Evolutionary conservation across 2,329 filamentous ascomycete genomes (phyloP).

Genomic region (Diaporthe australafricana): DNA sequence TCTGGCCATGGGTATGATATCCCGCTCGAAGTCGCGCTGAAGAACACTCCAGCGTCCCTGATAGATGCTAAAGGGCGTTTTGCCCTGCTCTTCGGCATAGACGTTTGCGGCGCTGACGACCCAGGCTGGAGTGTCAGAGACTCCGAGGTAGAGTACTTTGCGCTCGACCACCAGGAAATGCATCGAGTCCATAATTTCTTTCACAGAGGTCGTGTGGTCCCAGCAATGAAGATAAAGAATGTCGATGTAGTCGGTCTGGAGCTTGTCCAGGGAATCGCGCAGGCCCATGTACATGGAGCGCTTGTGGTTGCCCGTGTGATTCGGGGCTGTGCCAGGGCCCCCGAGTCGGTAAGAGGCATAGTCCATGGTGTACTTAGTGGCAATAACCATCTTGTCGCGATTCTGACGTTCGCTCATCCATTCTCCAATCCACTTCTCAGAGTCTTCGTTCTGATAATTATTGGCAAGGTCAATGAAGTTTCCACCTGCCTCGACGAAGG

Average conservation of each 20-base stretch:
- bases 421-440: slow-evolving; percentile 75
- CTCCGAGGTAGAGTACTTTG: slow-evolving; percentile 76
- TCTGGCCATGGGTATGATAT: slow-evolving; percentile 42
- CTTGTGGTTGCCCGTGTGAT: slow-evolving; percentile 22
- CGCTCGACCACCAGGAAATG: slow-evolving; percentile 69
- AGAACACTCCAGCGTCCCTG: slow-evolving; percentile 72
- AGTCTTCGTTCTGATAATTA: slow-evolving; percentile 73
- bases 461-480: slow-evolving; percentile 81
- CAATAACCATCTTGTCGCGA: slow-evolving; percentile 74
- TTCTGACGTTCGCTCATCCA: slow-evolving; percentile 75
- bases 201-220: slow-evolving; percentile 74
- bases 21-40: slow-evolving; percentile 40
- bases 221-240: slow-evolving; percentile 72
- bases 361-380: slow-evolving; percentile 72
- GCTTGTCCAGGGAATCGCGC: slow-evolving; percentile 13
- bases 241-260: slow-evolving; percentile 19
- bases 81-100: slow-evolving; percentile 77
- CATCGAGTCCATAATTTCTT: slow-evolving; percentile 76
- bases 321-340: neutral
- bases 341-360: slow-evolving; percentile 54
- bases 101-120: slow-evolving; percentile 67
- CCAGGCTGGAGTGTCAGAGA: slow-evolving; percentile 44
- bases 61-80: slow-evolving; percentile 77
- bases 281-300: slow-evolving; percentile 8
- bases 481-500: slow-evolving; percentile 67